Base-by-base conservation (phyloP, 805 yeast genomes). In the Starmerella kuoi region DNA sequence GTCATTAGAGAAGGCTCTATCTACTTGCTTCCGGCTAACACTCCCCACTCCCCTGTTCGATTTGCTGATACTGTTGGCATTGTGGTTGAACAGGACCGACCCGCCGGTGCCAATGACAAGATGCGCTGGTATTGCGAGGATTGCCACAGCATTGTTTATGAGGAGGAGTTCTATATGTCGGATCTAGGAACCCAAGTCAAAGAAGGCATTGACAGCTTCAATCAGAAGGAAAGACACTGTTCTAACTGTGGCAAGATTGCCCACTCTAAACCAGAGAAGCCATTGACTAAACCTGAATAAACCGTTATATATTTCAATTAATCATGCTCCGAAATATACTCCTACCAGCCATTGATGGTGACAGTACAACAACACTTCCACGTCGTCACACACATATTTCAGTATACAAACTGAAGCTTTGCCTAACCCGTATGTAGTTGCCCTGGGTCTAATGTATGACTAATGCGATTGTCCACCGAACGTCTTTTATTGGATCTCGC, bases 121-220 rank as follows among this genome's bases (percentile, higher is more conserved):
- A 65, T 86, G 54, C 69, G 95, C 53, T 87, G 95, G 95, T 87
- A 87, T 57, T 87, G 96, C 55, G 61, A 72, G 6, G 66, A 66
- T 14, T 87, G 96, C 63, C 63, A 62, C 42, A 71, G 71, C 28
- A 64, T 77, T 11, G 78, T 82, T 1, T 73, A 77, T 56, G 87
- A 84, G 59, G 68, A 65, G 19, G 74, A 70, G 42, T 84, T 87
- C 58, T 76, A 79, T 53, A 80, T 88, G 61, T 59, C 64, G 6
- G 95, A 87, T 63, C 67, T 87, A 40, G 95, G 95, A 7, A 79
- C 94, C 2, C 95, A 87, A 61, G 87, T 87, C 41, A 86, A 84
- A 60, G 79, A 69, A 5, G 94, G 87, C 3, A 85, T 87, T 40
- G 57, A 76, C 33, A 68, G 65, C 14, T 86, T 83, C 58, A 79